Evolutionary conservation across 106 monocot species (phyloP).

Genomic region (Vanilla planifolia): DNA sequence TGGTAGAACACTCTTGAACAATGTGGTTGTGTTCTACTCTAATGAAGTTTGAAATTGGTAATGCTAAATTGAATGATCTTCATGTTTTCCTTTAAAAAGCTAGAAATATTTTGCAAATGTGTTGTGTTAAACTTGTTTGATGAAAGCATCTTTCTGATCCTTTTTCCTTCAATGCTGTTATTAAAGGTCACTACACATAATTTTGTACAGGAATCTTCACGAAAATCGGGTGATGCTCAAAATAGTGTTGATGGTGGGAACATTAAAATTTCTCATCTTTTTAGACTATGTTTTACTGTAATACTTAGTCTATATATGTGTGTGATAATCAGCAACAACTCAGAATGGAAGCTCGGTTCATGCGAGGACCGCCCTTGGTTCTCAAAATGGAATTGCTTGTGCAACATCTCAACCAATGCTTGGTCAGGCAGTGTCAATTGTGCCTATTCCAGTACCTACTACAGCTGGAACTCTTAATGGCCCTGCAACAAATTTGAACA

Average conservation of each 20-base stretch:
- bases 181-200: neutral
- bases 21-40: too few relatives aligned
- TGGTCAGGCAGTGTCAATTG: constrained; percentile 39
- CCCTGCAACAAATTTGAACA: constrained; percentile 74
- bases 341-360: constrained; percentile 35
- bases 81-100: too few relatives aligned
- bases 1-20: too few relatives aligned
- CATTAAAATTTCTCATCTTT: neutral
- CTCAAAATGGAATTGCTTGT: constrained; percentile 50
- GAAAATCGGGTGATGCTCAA: constrained; percentile 39
- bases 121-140: too few relatives aligned
- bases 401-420: constrained; percentile 26
- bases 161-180: neutral
- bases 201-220: constrained; percentile 63
- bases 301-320: neutral
- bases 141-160: neutral
- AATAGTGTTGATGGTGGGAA: constrained; percentile 54
- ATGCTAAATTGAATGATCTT: too few relatives aligned
- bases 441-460: constrained; percentile 33
- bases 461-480: constrained; percentile 26
- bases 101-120: too few relatives aligned
- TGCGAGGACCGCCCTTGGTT: constrained; percentile 25
- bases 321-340: constrained; percentile 18
- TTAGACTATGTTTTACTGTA: neutral
- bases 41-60: too few relatives aligned